Conservation (phyloP, 2,329 filamentous ascomycete genomes). For the Colletotrichum sp. region DNA sequence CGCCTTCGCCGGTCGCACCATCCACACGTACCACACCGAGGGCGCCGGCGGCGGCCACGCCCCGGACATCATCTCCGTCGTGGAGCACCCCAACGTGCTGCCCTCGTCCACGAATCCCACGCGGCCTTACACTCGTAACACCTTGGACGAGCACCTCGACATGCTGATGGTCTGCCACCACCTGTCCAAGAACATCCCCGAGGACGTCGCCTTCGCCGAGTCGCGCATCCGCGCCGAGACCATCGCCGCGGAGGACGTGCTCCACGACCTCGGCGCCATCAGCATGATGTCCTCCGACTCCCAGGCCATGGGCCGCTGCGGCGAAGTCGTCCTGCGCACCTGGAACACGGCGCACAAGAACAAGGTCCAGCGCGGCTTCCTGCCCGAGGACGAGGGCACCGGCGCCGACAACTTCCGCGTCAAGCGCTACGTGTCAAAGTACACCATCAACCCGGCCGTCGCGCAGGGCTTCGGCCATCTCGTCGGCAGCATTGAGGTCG, state of each 20-base stretch:
- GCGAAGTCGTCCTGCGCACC: constrained; percentile 89
- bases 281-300: constrained; percentile 97
- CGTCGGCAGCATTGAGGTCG: constrained; percentile 85
- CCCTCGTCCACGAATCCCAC: constrained; percentile 94
- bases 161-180: constrained; percentile 99
- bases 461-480: constrained; percentile 89
- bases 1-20: constrained; percentile 85
- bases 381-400: constrained; percentile 80
- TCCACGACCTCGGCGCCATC: constrained; percentile 94
- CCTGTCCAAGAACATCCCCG: constrained; percentile 87
- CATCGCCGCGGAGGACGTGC: constrained; percentile 93
- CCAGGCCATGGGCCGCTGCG: constrained; percentile 95
- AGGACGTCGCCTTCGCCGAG: constrained; percentile 95
- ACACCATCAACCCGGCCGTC: constrained; percentile 92
- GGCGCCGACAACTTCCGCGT: constrained; percentile 90
- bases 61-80: constrained; percentile 93
- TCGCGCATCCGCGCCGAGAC: constrained; percentile 94
- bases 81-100: constrained; percentile 86
- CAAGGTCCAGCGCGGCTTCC: constrained; percentile 78
- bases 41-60: constrained; percentile 94
- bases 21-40: constrained; percentile 97
- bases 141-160: constrained; percentile 93
- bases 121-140: constrained; percentile 87
- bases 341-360: constrained; percentile 99
- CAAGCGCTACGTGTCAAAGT: constrained; percentile 93